Percentiles rank a stretch among this genome's conserved stretches.
phyloP scores from a whole-genome alignment of 2,329 filamentous ascomycete genomes.

The Grosmannia huntii region DNA sequence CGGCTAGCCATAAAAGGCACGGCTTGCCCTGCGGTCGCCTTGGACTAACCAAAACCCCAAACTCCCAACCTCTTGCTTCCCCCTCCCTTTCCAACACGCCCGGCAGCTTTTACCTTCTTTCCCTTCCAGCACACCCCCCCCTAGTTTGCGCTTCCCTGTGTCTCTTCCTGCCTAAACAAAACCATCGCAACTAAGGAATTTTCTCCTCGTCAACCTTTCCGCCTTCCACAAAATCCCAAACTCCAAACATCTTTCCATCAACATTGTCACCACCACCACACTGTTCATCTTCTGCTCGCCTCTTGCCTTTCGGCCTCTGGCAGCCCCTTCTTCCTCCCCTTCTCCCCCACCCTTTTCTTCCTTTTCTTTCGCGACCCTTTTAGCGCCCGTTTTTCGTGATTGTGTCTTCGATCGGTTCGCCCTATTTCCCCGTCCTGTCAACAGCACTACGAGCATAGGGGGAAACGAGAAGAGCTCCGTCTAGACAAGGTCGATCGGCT shows the following conservation, averaged over 20 bases:
- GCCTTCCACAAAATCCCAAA: neutral
- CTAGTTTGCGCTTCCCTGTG: neutral
- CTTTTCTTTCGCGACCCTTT: neutral
- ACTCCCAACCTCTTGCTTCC: constrained; percentile 5
- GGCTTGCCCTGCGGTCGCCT: neutral
- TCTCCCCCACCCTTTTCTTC: neutral
- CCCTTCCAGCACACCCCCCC: constrained; percentile 3
- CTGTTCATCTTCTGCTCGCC: neutral
- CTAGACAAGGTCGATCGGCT: neutral
- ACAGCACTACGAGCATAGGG: neutral
- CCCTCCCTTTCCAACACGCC: constrained; percentile 8
- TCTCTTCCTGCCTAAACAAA: constrained; percentile 2
- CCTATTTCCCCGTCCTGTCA: neutral
- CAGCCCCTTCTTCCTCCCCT: neutral
- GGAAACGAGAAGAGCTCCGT: neutral
- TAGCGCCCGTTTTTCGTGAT: neutral
- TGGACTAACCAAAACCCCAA: constrained; percentile 6
- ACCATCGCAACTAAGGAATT: neutral
- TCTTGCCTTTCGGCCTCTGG: neutral
- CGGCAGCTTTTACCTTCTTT: constrained; percentile 7
- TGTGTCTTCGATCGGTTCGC: neutral
- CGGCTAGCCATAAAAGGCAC: constrained; percentile 1
- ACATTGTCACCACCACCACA: neutral
- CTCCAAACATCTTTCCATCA: neutral
- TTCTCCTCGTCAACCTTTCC: neutral